These are phyloP conservation scores for Aureobasidium namibiae DNA, from an alignment of 2,329 filamentous ascomycete species.

Conservation along the genomic window DNA sequence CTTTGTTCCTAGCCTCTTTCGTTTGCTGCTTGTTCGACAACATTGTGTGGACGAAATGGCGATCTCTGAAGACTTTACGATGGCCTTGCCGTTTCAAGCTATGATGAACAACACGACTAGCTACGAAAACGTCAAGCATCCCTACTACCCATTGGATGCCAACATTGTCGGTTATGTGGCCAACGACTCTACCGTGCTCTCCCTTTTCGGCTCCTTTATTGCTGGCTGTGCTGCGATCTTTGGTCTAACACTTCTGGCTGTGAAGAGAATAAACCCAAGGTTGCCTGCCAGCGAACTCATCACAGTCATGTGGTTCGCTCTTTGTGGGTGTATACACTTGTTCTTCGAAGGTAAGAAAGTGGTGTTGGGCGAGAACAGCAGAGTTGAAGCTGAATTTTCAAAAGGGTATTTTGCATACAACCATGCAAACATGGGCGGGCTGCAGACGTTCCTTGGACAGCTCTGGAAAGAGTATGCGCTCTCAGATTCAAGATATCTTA, in stretches of 20 bases:
- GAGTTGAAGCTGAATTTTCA: not conserved
- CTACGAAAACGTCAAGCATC: constrained; percentile 39
- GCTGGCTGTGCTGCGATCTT: constrained; percentile 51
- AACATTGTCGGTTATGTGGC: constrained; percentile 55
- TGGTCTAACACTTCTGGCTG: constrained; percentile 44
- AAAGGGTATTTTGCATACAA: constrained; percentile 68
- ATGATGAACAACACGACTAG: not conserved
- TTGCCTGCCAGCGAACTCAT: constrained; percentile 48
- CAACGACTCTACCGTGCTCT: constrained; percentile 54
- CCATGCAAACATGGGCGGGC: constrained; percentile 55
- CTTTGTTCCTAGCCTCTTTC: not conserved
- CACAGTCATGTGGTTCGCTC: constrained; percentile 65
- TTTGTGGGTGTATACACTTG: constrained; percentile 67
- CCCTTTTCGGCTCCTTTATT: constrained; percentile 54
- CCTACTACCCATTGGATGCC: constrained; percentile 62
- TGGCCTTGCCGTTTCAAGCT: constrained; percentile 2
- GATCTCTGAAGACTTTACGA: not conserved
- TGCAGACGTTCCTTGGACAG: constrained; percentile 69
- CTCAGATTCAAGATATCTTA: constrained; percentile 80
- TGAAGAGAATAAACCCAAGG: constrained; percentile 45
- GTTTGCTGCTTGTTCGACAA: not conserved
- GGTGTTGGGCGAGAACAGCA: too few species aligned
- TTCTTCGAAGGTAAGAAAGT: constrained; percentile 63
- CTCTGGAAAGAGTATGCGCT: constrained; percentile 90
- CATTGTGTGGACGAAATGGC: not conserved